A percentile compares a stretch with the other conserved stretches of the same genome.
These are phyloP conservation scores for Colletotrichum destructivum DNA, from an alignment of 2,329 filamentous ascomycete genomes.

Conservation along the genomic window DNA sequence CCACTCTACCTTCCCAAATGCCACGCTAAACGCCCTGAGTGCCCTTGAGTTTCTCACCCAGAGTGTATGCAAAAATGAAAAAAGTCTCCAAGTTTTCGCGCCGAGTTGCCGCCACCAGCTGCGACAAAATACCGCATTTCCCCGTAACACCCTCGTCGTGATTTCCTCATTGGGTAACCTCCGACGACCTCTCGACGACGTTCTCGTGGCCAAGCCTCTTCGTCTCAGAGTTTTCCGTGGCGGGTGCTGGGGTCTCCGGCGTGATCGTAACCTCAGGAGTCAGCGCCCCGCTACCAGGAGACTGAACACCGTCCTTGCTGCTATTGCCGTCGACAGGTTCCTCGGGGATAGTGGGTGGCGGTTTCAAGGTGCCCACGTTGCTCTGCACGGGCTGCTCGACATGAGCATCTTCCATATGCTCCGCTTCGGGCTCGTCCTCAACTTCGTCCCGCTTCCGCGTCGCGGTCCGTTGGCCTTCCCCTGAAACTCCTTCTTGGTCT, in stretches of 20 bases:
- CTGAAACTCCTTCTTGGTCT: constrained; percentile 47
- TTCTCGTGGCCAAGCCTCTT: constrained; percentile 62
- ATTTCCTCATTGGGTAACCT: constrained; percentile 52
- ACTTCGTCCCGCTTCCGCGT: constrained; percentile 53
- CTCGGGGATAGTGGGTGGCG: constrained; percentile 43
- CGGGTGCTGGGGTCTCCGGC: constrained; percentile 62
- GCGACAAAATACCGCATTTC: neutral
- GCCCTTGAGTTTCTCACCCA: constrained; percentile 31
- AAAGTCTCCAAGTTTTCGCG: constrained; percentile 2
- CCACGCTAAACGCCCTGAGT: constrained; percentile 38
- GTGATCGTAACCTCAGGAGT: constrained; percentile 65
- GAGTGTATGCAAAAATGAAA: constrained; percentile 34
- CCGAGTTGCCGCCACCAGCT: neutral
- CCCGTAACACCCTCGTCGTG: neutral
- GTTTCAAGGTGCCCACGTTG: constrained; percentile 40
- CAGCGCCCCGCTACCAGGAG: constrained; percentile 43
- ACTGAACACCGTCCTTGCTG: constrained; percentile 26
- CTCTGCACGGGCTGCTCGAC: constrained; percentile 42
- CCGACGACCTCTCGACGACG: constrained; percentile 53
- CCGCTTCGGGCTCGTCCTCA: constrained; percentile 49
- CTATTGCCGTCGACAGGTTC: constrained; percentile 48
- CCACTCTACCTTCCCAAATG: constrained; percentile 16
- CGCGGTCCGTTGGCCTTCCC: constrained; percentile 43
- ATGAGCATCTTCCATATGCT: constrained; percentile 53
- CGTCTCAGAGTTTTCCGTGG: constrained; percentile 53